Percentiles rank a stretch among this genome's conserved stretches.
Conservation (phyloP, 192 early-diverging fungal genomes). For the Podila horticola region DNA sequence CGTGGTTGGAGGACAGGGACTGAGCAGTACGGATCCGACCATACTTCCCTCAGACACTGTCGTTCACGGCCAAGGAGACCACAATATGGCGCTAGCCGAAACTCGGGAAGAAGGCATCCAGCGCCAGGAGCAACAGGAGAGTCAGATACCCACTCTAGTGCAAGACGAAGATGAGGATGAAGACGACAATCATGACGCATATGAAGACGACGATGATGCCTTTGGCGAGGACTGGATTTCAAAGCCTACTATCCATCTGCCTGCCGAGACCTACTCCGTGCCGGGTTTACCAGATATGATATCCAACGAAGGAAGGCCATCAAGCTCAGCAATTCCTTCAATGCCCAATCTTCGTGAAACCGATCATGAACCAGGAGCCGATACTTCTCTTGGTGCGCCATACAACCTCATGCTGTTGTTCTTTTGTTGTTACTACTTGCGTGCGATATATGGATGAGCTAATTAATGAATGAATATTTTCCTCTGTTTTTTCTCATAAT, state of each 20-base stretch:
- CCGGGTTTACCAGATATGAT: background rate
- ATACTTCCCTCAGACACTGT: too few relatives aligned
- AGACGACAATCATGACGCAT: background rate
- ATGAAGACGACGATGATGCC: slow-evolving; percentile 4
- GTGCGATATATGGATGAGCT: background rate
- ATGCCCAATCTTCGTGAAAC: background rate
- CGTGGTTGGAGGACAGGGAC: too few relatives aligned
- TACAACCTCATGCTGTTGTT: background rate
- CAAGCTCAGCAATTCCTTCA: background rate
- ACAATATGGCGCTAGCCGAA: too few relatives aligned
- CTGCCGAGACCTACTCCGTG: background rate
- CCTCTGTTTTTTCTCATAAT: background rate
- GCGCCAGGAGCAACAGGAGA: background rate
- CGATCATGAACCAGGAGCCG: background rate
- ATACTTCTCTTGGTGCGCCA: slow-evolving; percentile 5
- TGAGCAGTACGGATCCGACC: too few relatives aligned
- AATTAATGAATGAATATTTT: background rate
- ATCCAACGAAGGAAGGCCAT: background rate
- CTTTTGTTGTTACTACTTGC: background rate
- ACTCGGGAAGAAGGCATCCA: too few relatives aligned
- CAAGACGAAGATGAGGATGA: background rate
- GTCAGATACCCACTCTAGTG: background rate
- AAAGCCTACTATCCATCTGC: background rate
- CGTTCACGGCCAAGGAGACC: too few relatives aligned
- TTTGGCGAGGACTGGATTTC: background rate